Evolutionary conservation across 345 rosid genomes (phyloP).

Genomic region (Hevea brasiliensis): DNA sequence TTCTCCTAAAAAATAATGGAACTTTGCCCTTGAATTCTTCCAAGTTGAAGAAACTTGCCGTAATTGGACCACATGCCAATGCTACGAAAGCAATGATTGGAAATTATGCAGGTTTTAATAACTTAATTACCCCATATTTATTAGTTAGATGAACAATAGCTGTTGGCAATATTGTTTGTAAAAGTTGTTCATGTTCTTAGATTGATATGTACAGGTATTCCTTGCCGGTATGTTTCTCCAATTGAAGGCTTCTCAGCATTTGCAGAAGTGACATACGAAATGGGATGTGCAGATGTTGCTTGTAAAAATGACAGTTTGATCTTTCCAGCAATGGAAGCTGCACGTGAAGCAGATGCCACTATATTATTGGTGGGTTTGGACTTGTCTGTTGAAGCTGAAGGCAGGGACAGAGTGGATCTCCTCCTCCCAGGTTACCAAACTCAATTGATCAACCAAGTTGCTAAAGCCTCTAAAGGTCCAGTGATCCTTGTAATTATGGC

Average conservation of each 20-base stretch:
- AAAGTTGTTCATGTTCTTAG: too few relatives aligned
- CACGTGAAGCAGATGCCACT: constrained; percentile 44
- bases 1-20: too few relatives aligned
- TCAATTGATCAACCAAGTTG: constrained; percentile 44
- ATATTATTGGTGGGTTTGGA: constrained; percentile 46
- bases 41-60: not conserved
- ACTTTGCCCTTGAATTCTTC: not conserved
- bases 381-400: constrained; percentile 48
- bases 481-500: constrained; percentile 57
- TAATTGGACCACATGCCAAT: not conserved
- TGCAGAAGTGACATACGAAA: constrained; percentile 24
- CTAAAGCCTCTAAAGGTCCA: constrained; percentile 44
- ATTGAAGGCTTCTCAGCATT: constrained; percentile 38
- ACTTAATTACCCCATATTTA: too few relatives aligned
- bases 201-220: constrained; percentile 31
- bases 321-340: constrained; percentile 33
- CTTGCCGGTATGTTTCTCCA: constrained; percentile 45
- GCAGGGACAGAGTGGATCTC: constrained; percentile 45
- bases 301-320: constrained; percentile 43
- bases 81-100: not conserved
- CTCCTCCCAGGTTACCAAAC: constrained; percentile 52
- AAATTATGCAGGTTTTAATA: not conserved
- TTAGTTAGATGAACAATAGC: too few relatives aligned
- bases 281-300: constrained; percentile 45
- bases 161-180: not conserved